Percentiles rank a stretch among this genome's conserved stretches.
Conservation (phyloP, 345 rosid species). For the Mangifera indica region DNA sequence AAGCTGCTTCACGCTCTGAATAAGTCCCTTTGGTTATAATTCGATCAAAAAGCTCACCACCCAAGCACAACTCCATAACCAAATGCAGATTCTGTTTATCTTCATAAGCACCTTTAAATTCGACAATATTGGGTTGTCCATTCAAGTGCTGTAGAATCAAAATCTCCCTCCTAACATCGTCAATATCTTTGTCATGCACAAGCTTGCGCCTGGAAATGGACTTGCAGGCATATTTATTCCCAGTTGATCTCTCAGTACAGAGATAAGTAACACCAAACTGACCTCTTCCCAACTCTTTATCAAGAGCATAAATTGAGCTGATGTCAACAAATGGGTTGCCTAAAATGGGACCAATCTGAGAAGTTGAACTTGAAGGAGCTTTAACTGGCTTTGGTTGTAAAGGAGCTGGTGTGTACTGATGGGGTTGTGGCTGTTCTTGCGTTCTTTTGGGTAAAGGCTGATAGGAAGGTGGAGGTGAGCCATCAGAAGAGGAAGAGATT, state of each 20-base stretch:
- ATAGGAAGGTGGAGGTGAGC: conserved; percentile 34
- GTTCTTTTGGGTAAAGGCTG: conserved; percentile 32
- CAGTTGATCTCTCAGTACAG: conserved; percentile 68
- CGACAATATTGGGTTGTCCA: conserved; percentile 88
- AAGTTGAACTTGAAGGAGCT: conserved; percentile 33
- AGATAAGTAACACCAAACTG: conserved; percentile 71
- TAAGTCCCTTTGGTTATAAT: conserved; percentile 68
- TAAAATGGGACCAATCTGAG: conserved; percentile 49
- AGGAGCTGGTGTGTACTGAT: neutral
- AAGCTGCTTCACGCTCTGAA: conserved; percentile 80
- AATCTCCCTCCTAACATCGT: conserved; percentile 72
- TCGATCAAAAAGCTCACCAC: conserved; percentile 93
- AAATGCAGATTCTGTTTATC: conserved; percentile 60
- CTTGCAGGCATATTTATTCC: conserved; percentile 71
- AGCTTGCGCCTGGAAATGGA: conserved; percentile 73
- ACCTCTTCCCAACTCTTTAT: conserved; percentile 81
- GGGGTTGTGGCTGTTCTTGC: conserved; percentile 1
- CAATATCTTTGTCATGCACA: conserved; percentile 42
- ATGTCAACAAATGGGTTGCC: conserved; percentile 63
- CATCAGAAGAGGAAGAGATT: conserved; percentile 48
- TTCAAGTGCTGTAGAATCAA: conserved; percentile 73
- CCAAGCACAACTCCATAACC: conserved; percentile 93
- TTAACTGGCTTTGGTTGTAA: conserved; percentile 1
- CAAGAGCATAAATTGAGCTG: conserved; percentile 45
- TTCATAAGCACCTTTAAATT: conserved; percentile 79